phyloP scores from a whole-genome alignment of 129 eudicot genomes.

The Flaveria linearis region DNA sequence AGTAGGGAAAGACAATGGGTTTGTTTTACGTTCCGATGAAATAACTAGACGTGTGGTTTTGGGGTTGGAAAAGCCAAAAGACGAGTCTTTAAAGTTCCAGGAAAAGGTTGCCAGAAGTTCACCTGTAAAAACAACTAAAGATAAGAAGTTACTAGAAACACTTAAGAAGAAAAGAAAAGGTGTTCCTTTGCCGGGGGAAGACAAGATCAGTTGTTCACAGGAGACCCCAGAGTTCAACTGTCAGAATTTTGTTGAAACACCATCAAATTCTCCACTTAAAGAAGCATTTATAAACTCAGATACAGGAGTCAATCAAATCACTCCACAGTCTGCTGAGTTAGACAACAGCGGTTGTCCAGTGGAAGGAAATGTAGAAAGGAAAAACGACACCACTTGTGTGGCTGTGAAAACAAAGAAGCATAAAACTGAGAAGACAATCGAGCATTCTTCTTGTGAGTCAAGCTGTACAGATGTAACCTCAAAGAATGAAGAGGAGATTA shows the following conservation, averaged over 20 bases:
- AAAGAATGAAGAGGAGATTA: constrained; percentile 17
- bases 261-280: constrained; percentile 1
- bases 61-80: constrained; percentile 1
- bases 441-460: constrained; percentile 34
- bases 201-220: constrained; percentile 4
- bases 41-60: constrained; percentile 22
- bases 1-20: constrained; percentile 1
- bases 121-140: neutral
- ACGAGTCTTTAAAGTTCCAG: neutral
- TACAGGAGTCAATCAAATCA: constrained; percentile 22
- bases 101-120: too few species aligned
- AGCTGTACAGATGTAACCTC: constrained; percentile 31
- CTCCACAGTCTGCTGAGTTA: constrained; percentile 13
- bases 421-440: constrained; percentile 18
- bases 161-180: constrained; percentile 11
- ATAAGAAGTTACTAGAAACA: neutral
- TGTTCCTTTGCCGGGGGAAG: constrained; percentile 13
- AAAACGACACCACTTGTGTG: constrained; percentile 10
- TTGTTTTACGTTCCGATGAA: neutral
- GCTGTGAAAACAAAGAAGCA: constrained; percentile 7
- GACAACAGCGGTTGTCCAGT: neutral
- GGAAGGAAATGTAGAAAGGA: constrained; percentile 8
- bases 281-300: constrained; percentile 17
- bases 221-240: constrained; percentile 9
- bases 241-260: constrained; percentile 17